A percentile compares a stretch with the other conserved stretches of the same genome.
phyloP scores from a whole-genome alignment of 305 asterid genomes.

The Euphrasia arctica region DNA sequence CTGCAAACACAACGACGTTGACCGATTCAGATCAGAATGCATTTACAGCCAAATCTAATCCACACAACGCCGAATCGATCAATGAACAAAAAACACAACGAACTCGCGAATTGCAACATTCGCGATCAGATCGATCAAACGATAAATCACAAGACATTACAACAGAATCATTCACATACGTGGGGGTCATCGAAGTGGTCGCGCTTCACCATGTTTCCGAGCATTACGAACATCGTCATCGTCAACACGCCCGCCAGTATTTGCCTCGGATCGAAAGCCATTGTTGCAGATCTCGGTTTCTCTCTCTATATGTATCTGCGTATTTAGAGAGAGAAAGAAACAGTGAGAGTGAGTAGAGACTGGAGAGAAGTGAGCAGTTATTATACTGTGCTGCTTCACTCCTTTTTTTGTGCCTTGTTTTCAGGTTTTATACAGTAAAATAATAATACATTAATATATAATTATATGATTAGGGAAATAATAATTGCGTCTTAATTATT shows the following conservation, averaged over 20 bases:
- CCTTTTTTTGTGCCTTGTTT: conserved; percentile 3
- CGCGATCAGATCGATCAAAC: conserved; percentile 20
- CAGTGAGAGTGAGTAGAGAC: conserved; percentile 6
- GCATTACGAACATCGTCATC: conserved; percentile 91
- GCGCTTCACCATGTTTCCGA: conserved; percentile 85
- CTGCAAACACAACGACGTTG: not conserved
- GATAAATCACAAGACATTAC: not conserved
- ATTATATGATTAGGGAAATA: not conserved
- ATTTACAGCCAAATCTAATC: conserved; percentile 24
- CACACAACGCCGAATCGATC: conserved; percentile 12
- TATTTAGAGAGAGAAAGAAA: conserved; percentile 21
- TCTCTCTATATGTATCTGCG: conserved; percentile 18
- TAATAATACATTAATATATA: not conserved
- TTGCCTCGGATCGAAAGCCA: conserved; percentile 96
- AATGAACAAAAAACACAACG: not conserved
- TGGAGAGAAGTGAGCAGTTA: not conserved
- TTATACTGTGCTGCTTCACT: not conserved
- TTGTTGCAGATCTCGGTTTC: conserved; percentile 43
- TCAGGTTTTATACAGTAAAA: conserved; percentile 13
- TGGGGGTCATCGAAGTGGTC: conserved; percentile 75
- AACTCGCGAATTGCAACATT: conserved; percentile 21
- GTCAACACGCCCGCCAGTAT: conserved; percentile 83
- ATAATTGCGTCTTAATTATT: conserved; percentile 1
- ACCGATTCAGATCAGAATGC: conserved; percentile 27
- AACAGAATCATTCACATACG: conserved; percentile 40